These are phyloP conservation scores for Magnusiomyces magnusii DNA, from an alignment of 1,139 yeast species.

Conservation along the genomic window DNA sequence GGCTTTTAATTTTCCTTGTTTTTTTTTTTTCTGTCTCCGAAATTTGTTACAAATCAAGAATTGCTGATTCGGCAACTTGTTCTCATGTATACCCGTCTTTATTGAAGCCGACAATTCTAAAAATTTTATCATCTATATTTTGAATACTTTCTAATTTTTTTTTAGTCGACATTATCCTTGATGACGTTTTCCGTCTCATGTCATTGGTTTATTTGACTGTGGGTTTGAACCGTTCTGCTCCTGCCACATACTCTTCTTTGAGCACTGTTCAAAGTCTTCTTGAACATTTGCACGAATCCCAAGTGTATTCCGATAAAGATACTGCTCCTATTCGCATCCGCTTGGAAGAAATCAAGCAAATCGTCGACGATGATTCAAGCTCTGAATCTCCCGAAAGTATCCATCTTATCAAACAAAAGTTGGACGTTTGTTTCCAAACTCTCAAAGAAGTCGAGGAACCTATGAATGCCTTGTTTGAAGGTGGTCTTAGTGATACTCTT, in stretches of 20 bases:
- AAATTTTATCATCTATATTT: no score
- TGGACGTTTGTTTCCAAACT: slow-evolving; percentile 25
- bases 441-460: slow-evolving; percentile 25
- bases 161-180: slow-evolving; percentile 60
- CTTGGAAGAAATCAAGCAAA: slow-evolving; percentile 55
- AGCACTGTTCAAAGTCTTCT: slow-evolving; percentile 76
- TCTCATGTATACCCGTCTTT: no score
- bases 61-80: no score
- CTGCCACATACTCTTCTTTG: slow-evolving; percentile 86
- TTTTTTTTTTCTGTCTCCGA: not conserved
- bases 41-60: no score
- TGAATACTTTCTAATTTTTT: no score
- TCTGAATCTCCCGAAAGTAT: slow-evolving; percentile 27
- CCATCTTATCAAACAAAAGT: slow-evolving; percentile 26
- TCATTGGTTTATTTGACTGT: slow-evolving; percentile 84
- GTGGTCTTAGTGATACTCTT: slow-evolving; percentile 31
- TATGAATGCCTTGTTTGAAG: slow-evolving; percentile 24
- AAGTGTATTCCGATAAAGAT: slow-evolving; percentile 77
- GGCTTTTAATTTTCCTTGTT: not conserved
- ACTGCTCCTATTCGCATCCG: slow-evolving; percentile 66
- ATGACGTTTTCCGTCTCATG: slow-evolving; percentile 80
- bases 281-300: slow-evolving; percentile 72
- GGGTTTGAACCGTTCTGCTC: slow-evolving; percentile 82
- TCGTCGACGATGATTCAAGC: slow-evolving; percentile 38
- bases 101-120: no score